A percentile compares a stretch with the other conserved stretches of the same genome.
Conservation (phyloP, 1,284 basidiomycete genomes). For the Microbotryomycetes sp. region DNA sequence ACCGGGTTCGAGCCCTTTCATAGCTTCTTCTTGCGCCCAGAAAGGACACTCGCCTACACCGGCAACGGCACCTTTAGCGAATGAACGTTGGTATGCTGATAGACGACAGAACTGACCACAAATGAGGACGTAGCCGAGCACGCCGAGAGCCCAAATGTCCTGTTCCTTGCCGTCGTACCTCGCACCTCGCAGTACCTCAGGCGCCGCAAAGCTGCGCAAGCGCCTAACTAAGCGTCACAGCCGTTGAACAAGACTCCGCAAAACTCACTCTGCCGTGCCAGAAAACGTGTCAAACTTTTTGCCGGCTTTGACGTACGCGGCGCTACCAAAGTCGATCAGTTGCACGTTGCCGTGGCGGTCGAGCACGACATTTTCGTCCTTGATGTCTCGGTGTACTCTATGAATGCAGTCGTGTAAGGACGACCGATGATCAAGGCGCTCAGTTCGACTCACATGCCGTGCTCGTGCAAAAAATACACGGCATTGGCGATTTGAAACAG, state of each 20-base stretch:
- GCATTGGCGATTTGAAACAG: constrained; percentile 93
- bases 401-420: no score
- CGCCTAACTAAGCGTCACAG: not conserved
- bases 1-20: constrained; percentile 60
- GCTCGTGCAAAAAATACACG: constrained; percentile 78
- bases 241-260: not conserved
- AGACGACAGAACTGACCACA: constrained; percentile 73
- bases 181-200: constrained; percentile 91
- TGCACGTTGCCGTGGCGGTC: constrained; percentile 57
- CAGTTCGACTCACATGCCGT: constrained; percentile 54
- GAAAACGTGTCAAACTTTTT: constrained; percentile 40
- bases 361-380: constrained; percentile 86
- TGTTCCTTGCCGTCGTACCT: constrained; percentile 93
- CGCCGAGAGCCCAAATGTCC: constrained; percentile 98
- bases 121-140: constrained; percentile 90
- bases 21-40: constrained; percentile 73
- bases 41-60: constrained; percentile 46
- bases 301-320: constrained; percentile 38
- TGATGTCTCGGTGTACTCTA: constrained; percentile 90
- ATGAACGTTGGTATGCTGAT: not conserved
- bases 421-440: no score
- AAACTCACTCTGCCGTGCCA: constrained; percentile 36
- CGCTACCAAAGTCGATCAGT: constrained; percentile 63
- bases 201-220: constrained; percentile 67
- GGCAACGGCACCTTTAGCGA: no score